Base-by-base conservation (phyloP, 148 eudicot species). In the Beta vulgaris region DNA sequence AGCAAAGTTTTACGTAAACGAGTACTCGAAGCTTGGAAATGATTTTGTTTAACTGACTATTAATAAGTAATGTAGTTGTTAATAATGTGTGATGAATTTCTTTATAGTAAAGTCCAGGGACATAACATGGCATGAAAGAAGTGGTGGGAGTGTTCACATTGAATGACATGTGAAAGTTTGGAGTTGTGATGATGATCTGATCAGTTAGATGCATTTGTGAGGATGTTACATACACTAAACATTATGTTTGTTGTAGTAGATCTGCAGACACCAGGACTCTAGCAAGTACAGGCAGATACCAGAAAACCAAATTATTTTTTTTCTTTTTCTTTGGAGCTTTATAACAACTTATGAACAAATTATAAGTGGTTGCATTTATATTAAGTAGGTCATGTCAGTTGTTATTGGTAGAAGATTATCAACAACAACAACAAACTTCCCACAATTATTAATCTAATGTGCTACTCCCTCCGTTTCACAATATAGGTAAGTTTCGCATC, bases 151-250 rank as follows among this genome's bases (percentile, higher is more conserved):
- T 25, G 75, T 72, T 72, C 75, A 72, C 65, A 72, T 40, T 54
- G 65, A 55, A 55, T 36, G 75, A 55, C 65, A 72, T 57, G 75
- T 72, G 75, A 54, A 28, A 53, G 63, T 7, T 35, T 25, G 48
- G 64, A 36, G n/a, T n/a, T n/a, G n/a, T n/a, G n/a, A n/a, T n/a
- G n/a, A n/a, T n/a, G 23, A 57, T 49, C 59, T 46, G 64, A 54
- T 55, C 35, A 72, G 65, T 0, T 74, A 43, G 37, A 23, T 74
- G 42, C 43, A 46, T n/a, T 53, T 71, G n/a, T 53, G 31, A 71
- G 54, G 44, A 29, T 26, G 31, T n/a, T 26, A 23, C 40, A 48
- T 26, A 23, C 40, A 48, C n/a, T 7, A 13, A 43, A 69, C 44
- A 61, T 34, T 31, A 62, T 73, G 77, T 34, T 73, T 62, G n/a